phyloP scores from a whole-genome alignment of 768 basidiomycete genomes.

The Holtermannia corniformis region DNA sequence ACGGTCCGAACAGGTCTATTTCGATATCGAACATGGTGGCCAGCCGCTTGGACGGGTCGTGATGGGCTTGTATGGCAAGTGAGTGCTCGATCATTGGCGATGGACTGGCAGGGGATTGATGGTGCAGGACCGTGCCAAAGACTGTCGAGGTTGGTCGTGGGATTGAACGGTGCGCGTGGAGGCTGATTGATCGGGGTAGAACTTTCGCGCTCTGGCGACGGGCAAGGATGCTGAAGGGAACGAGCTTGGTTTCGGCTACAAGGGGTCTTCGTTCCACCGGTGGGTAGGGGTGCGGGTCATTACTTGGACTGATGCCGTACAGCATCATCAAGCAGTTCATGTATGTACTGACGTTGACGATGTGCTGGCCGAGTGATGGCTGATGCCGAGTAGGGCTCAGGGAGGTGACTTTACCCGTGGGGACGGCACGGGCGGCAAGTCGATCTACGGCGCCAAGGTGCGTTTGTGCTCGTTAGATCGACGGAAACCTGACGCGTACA shows the following conservation, averaged over 20 bases:
- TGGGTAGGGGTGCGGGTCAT: too few species aligned
- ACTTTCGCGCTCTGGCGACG: conserved; percentile 88
- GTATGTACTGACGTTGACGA: conserved; percentile 35
- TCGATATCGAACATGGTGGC: conserved; percentile 89
- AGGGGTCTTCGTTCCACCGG: conserved; percentile 93
- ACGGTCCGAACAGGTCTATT: conserved; percentile 52
- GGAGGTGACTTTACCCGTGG: conserved; percentile 80
- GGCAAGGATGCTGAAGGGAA: conserved; percentile 70
- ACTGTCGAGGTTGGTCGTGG: conserved; percentile 54
- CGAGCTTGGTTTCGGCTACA: conserved; percentile 77
- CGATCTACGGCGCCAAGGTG: conserved; percentile 41
- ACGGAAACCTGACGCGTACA: conserved; percentile 27
- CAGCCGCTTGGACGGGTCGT: conserved; percentile 73
- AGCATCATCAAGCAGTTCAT: conserved; percentile 92
- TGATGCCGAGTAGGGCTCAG: conserved; percentile 65
- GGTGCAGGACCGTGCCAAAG: conserved; percentile 74
- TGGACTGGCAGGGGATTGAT: too few species aligned
- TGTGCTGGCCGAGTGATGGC: conserved; percentile 4
- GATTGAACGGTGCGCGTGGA: background rate
- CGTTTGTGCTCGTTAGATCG: background rate
- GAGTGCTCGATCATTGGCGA: conserved; percentile 41
- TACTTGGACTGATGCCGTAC: too few species aligned
- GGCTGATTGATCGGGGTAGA: conserved; percentile 46
- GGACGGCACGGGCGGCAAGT: conserved; percentile 42
- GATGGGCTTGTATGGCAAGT: conserved; percentile 84